These are phyloP conservation scores for Prinsepia uniflora DNA, from an alignment of 306 rosid genomes.

Conservation along the genomic window DNA sequence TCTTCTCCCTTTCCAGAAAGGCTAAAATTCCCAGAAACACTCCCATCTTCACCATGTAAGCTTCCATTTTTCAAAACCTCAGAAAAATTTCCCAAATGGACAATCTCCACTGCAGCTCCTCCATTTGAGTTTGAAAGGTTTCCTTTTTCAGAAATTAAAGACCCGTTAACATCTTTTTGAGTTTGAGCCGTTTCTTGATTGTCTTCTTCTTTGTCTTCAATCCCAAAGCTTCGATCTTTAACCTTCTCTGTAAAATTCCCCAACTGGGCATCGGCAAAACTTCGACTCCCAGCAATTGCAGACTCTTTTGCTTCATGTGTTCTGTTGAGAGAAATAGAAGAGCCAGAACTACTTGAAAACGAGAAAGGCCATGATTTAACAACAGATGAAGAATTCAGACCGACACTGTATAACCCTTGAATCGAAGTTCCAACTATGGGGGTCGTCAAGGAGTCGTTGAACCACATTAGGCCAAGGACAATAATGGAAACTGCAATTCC, in stretches of 20 bases:
- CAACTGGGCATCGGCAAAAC: constrained; percentile 24
- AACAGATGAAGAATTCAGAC: constrained; percentile 30
- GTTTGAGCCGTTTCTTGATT: constrained; percentile 8
- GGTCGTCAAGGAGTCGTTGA: constrained; percentile 31
- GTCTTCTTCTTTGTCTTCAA: constrained; percentile 24
- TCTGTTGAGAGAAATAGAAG: constrained; percentile 13
- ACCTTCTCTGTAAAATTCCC: constrained; percentile 21
- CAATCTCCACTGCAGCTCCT: background rate
- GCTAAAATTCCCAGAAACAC: constrained; percentile 22
- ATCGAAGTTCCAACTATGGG: constrained; percentile 36
- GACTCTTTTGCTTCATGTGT: constrained; percentile 25
- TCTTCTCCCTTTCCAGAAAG: constrained; percentile 14
- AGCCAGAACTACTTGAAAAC: constrained; percentile 21
- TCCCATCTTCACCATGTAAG: constrained; percentile 27
- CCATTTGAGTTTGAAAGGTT: constrained; percentile 7
- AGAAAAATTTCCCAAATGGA: constrained; percentile 8
- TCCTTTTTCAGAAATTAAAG: background rate
- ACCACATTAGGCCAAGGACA: constrained; percentile 38
- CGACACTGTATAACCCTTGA: constrained; percentile 29
- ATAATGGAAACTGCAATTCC: constrained; percentile 54
- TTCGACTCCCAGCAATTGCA: background rate
- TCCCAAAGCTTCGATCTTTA: constrained; percentile 32
- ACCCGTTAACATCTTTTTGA: constrained; percentile 7
- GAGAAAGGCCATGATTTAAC: constrained; percentile 34
- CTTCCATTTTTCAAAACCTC: constrained; percentile 23